Evolutionary conservation across 2,329 filamentous ascomycete genomes (phyloP), one percentile per base, ranked within the genome.

Genomic region (Endothia cerciana): DNA sequence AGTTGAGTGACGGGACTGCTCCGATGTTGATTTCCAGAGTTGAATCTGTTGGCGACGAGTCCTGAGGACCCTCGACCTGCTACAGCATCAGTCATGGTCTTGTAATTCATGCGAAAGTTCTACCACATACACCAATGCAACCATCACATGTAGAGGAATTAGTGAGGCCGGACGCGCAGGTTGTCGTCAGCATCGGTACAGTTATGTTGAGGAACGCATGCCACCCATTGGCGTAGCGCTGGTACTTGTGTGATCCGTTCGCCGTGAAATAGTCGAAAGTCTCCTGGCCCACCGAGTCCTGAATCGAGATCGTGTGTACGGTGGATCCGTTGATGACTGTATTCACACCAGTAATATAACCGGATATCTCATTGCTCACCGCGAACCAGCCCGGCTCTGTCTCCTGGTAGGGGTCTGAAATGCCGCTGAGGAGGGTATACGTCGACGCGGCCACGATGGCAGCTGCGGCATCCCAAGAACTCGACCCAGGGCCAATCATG

Each of bases 401-500:
- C 47, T 49, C 10, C 22, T 28, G 47, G 47, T 49, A 49, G 10
- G 47, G 47, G 4, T 22, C 47, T 13, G 47, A 22, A 17, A 49
- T 28, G 22, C 47, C 47, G 47, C 47, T 49, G 47, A 49, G 47
- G 11, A 49, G 47, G 25, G 47, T 49, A 49, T 49, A 49, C 22
- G 47, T 49, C 22, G 47, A 28, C 47, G 47, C 47, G 4, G 47
- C 47, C 11, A 49, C 47, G 22, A 49, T 25, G 2, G 47, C 47
- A 11, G 47, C 47, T 25, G 25, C 47, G 11, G 47, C 47, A 25
- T 49, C 47, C 47, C 47, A 49, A 17, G 47, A 49, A 17, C 13
- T 25, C 22, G 47, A 22, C 47, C 22, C 47, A 22, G 47, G 28
- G 11, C 47, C 47, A n/a, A 49, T 28, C 47, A 49, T 49, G 13